Evolutionary conservation across 2,329 filamentous ascomycete genomes (phyloP).

Genomic region (Colletotrichum nymphaeae): DNA sequence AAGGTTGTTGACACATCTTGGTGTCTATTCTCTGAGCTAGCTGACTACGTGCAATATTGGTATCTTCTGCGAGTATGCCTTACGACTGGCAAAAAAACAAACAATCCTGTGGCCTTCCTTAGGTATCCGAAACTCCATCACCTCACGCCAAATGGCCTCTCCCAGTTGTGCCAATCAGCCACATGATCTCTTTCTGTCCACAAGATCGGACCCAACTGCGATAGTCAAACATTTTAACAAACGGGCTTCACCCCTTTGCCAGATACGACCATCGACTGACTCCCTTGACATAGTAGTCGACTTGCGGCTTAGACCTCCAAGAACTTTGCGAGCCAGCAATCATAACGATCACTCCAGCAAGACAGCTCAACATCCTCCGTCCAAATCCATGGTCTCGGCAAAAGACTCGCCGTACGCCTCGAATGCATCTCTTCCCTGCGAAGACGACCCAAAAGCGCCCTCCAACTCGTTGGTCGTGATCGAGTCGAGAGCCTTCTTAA

Average conservation of each 20-base stretch:
- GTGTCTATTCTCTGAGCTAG: constrained; percentile 6
- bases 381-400: constrained; percentile 24
- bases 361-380: background rate
- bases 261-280: background rate
- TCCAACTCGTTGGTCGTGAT: constrained; percentile 60
- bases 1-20: background rate
- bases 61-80: constrained; percentile 12
- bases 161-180: background rate
- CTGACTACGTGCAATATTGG: constrained; percentile 13
- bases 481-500: constrained; percentile 57
- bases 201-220: background rate
- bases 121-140: constrained; percentile 11
- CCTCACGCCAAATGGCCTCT: background rate
- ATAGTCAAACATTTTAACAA: background rate
- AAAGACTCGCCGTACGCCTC: constrained; percentile 20
- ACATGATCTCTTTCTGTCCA: background rate
- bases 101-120: background rate
- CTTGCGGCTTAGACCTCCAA: background rate
- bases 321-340: background rate
- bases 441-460: constrained; percentile 34
- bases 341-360: background rate
- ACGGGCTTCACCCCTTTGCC: background rate
- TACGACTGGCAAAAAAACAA: background rate
- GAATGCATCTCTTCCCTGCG: constrained; percentile 1
- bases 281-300: background rate